phyloP scores from a whole-genome alignment of 352 stramenopile species.

The Thalassiosira exigua region DNA sequence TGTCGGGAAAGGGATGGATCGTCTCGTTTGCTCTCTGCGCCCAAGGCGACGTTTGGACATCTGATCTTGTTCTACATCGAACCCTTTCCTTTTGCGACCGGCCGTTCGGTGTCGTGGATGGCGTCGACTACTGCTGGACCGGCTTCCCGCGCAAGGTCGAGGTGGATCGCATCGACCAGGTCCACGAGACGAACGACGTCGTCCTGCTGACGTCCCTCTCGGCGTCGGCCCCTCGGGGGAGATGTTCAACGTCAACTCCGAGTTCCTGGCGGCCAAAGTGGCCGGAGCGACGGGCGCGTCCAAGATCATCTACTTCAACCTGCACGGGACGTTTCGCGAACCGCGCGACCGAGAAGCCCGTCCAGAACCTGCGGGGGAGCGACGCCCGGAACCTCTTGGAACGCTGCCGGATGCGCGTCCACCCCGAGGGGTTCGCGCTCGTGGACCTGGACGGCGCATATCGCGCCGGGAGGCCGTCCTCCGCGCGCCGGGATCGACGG shows the following conservation, averaged over 20 bases:
- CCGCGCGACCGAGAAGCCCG: conserved; percentile 66
- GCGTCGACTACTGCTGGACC: conserved; percentile 84
- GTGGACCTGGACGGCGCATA: conserved; percentile 53
- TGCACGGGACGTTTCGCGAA: conserved; percentile 74
- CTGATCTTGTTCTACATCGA: too few relatives aligned
- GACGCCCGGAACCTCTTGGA: conserved; percentile 80
- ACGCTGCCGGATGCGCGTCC: conserved; percentile 66
- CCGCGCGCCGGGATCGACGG: conserved; percentile 41
- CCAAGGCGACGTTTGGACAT: too few relatives aligned
- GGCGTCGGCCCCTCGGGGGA: conserved; percentile 94
- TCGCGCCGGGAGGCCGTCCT: conserved; percentile 33
- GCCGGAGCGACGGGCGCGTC: conserved; percentile 79
- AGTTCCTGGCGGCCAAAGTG: conserved; percentile 81
- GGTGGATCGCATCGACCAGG: conserved; percentile 89
- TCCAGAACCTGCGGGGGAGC: conserved; percentile 78
- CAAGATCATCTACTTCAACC: conserved; percentile 88
- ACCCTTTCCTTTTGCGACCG: conserved; percentile 16
- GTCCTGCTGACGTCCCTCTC: conserved; percentile 94
- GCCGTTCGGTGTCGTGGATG: conserved; percentile 84
- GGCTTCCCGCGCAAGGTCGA: conserved; percentile 96
- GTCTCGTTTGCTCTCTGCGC: conserved; percentile 2
- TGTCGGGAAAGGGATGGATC: neutral
- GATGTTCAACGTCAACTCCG: conserved; percentile 89
- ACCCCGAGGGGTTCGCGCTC: conserved; percentile 67
- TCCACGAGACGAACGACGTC: conserved; percentile 93